phyloP scores from a whole-genome alignment of 345 rosid genomes.

The Abelmoschus esculentus region DNA sequence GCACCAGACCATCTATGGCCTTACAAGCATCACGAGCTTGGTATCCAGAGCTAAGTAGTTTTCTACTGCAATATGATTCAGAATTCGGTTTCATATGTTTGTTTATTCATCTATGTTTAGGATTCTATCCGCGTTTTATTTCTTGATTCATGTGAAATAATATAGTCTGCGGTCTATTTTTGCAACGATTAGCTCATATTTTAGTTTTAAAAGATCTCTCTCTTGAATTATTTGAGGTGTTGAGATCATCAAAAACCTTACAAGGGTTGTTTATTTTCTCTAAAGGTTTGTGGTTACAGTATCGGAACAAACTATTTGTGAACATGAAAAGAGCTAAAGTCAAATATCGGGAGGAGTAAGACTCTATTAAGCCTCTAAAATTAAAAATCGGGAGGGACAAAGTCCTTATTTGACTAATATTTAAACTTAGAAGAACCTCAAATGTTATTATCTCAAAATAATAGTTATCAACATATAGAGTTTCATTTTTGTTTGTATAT shows the following conservation, averaged over 20 bases:
- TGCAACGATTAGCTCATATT: background rate
- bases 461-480: too few species aligned
- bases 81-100: background rate
- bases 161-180: background rate
- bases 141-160: background rate
- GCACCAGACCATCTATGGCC: background rate
- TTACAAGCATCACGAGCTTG: background rate
- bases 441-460: too few species aligned
- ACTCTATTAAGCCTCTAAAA: too few species aligned
- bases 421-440: too few species aligned
- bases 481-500: too few species aligned
- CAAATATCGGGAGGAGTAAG: too few species aligned
- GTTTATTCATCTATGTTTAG: background rate
- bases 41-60: background rate
- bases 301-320: background rate
- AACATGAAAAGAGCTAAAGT: too few species aligned
- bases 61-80: background rate
- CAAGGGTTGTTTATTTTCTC: background rate
- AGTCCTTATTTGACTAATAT: too few species aligned
- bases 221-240: background rate
- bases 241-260: background rate
- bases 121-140: background rate
- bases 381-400: too few species aligned
- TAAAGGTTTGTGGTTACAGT: background rate
- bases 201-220: background rate